These are phyloP conservation scores for Pseudoscleropodium purum DNA, from an alignment of 225 moss, liverwort and hornwort species.

Conservation along the genomic window DNA sequence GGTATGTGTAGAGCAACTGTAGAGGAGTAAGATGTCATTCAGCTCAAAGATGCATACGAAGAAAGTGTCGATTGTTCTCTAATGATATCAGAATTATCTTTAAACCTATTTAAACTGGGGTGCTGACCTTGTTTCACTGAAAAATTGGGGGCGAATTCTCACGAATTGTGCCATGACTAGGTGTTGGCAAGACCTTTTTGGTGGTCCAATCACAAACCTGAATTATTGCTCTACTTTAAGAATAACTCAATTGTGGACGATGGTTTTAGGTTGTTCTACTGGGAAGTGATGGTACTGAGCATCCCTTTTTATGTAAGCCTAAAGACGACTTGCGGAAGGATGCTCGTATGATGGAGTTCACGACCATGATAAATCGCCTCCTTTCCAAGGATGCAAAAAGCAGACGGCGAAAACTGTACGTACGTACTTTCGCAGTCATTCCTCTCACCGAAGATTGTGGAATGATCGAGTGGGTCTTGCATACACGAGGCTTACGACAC, in stretches of 20 bases:
- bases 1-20: conserved; percentile 27
- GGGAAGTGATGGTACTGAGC: conserved; percentile 86
- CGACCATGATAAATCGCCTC: conserved; percentile 95
- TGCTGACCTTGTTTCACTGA: background rate
- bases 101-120: too few relatives aligned
- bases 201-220: background rate
- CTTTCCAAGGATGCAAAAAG: conserved; percentile 94
- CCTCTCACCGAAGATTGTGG: conserved; percentile 98
- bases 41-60: background rate
- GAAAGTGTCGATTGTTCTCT: background rate
- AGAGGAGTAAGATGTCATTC: background rate
- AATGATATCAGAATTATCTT: background rate
- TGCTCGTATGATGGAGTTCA: conserved; percentile 99
- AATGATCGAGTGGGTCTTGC: conserved; percentile 99
- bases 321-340: conserved; percentile 98
- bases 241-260: background rate
- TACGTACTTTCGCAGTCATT: conserved; percentile 95
- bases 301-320: conserved; percentile 95
- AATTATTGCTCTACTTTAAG: background rate
- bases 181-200: background rate
- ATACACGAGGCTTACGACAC: conserved; percentile 88
- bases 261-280: conserved; percentile 70
- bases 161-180: background rate
- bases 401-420: conserved; percentile 82
- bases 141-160: background rate